Conservation (phyloP, 164 flowering plant species). For the Annona cherimola region DNA sequence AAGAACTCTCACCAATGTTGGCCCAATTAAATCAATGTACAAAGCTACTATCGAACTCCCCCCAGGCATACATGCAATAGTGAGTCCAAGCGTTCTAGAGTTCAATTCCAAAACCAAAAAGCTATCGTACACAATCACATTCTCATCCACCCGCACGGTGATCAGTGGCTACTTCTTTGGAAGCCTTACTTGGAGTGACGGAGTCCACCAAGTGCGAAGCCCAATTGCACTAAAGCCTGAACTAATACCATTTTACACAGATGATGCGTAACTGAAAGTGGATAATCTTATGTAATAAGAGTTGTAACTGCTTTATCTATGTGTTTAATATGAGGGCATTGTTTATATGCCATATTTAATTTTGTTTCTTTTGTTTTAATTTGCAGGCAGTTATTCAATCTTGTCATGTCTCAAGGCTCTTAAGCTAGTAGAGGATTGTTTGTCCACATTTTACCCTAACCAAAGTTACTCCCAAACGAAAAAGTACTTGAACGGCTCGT, state of each 20-base stretch:
- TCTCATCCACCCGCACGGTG: conserved; percentile 21
- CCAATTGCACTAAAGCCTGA: conserved; percentile 18
- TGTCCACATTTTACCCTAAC: too few relatives aligned
- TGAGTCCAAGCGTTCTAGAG: conserved; percentile 34
- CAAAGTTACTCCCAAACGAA: too few relatives aligned
- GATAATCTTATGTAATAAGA: too few relatives aligned
- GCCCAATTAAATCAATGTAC: conserved; percentile 23
- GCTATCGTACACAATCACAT: conserved; percentile 33
- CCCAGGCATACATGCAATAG: conserved; percentile 29
- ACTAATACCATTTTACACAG: background rate
- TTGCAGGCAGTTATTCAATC: too few relatives aligned
- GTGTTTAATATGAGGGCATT: too few relatives aligned
- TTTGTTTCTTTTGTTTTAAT: too few relatives aligned
- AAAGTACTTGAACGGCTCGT: too few relatives aligned
- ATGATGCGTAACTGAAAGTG: background rate
- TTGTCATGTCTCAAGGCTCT: too few relatives aligned
- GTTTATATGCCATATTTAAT: too few relatives aligned
- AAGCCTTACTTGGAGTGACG: conserved; percentile 43
- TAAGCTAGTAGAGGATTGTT: too few relatives aligned
- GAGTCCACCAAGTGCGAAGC: conserved; percentile 18
- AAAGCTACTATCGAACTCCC: conserved; percentile 37
- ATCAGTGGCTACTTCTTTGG: conserved; percentile 47
- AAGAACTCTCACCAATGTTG: conserved; percentile 45
- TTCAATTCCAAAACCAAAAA: conserved; percentile 30
- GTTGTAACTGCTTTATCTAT: too few relatives aligned